A percentile compares a stretch with the other conserved stretches of the same genome.
Conservation (phyloP, 2,329 filamentous ascomycete genomes). For the Trichophyton rubrum region DNA sequence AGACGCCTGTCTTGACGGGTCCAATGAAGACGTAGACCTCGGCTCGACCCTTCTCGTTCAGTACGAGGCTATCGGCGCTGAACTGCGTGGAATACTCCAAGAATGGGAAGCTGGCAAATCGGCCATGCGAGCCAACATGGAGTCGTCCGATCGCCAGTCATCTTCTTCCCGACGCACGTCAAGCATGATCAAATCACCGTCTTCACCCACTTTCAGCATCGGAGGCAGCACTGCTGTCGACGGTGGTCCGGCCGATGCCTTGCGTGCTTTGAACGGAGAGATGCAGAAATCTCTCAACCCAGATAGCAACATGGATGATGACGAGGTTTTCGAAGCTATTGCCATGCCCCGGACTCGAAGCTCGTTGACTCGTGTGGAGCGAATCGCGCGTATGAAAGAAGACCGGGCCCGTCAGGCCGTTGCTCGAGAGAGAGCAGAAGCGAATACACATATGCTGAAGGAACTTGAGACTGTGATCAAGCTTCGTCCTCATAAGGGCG, state of each 20-base stretch:
- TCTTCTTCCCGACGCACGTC: conserved; percentile 32
- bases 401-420: conserved; percentile 65
- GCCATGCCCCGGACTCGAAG: conserved; percentile 61
- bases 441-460: conserved; percentile 76
- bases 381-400: conserved; percentile 76
- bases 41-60: conserved; percentile 70
- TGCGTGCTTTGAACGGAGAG: conserved; percentile 68
- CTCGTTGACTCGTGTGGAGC: conserved; percentile 67
- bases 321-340: conserved; percentile 84
- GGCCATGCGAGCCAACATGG: conserved; percentile 68
- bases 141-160: conserved; percentile 36
- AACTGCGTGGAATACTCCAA: conserved; percentile 65
- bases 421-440: conserved; percentile 61
- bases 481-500: conserved; percentile 32
- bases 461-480: conserved; percentile 86
- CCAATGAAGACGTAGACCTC: conserved; percentile 55
- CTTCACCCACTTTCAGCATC: conserved; percentile 36
- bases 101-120: conserved; percentile 82
- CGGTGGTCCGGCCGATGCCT: conserved; percentile 53
- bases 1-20: conserved; percentile 62
- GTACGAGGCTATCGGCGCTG: conserved; percentile 86
- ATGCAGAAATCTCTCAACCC: conserved; percentile 25
- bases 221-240: conserved; percentile 39
- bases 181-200: conserved; percentile 27
- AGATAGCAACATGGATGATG: conserved; percentile 37